Conservation (phyloP, 1,139 yeast species). For the Debaryomyces sp. region DNA sequence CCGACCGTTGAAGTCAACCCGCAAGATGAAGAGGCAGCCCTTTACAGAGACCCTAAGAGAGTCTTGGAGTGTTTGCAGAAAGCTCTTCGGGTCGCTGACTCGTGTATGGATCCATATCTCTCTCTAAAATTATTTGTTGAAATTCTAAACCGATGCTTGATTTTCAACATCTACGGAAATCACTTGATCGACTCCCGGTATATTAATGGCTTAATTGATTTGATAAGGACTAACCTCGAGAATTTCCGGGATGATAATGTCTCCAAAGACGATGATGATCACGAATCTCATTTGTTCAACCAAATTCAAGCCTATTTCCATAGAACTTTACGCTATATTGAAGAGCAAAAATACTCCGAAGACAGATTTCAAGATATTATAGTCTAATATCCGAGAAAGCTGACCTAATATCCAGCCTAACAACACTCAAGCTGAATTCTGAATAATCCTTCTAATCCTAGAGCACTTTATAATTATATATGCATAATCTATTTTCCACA, state of each 20-base stretch:
- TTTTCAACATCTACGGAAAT: constrained; percentile 84
- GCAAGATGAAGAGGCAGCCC: constrained; percentile 14
- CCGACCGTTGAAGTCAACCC: constrained; percentile 18
- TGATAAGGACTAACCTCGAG: constrained; percentile 75
- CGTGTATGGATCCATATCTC: constrained; percentile 83
- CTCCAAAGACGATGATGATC: constrained; percentile 32
- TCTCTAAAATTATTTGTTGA: constrained; percentile 86
- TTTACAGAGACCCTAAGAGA: constrained; percentile 43
- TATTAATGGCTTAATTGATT: constrained; percentile 82
- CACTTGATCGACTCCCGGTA: constrained; percentile 70
- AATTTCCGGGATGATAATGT: constrained; percentile 42
- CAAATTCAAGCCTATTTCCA: constrained; percentile 49
- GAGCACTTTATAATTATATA: not conserved
- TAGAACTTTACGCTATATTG: constrained; percentile 68
- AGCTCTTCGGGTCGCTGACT: constrained; percentile 86
- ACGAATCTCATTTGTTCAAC: constrained; percentile 37
- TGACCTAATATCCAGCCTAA: not conserved
- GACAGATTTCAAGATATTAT: constrained; percentile 55
- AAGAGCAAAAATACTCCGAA: constrained; percentile 65
- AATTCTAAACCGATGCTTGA: constrained; percentile 80
- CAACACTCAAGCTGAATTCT: not conserved
- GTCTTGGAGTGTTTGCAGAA: constrained; percentile 56
- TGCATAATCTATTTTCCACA: not conserved
- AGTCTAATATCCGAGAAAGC: constrained; percentile 12
- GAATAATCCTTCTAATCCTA: not conserved